Base-by-base conservation (phyloP, 2,329 filamentous ascomycete genomes). In the Penicillium digitatum region DNA sequence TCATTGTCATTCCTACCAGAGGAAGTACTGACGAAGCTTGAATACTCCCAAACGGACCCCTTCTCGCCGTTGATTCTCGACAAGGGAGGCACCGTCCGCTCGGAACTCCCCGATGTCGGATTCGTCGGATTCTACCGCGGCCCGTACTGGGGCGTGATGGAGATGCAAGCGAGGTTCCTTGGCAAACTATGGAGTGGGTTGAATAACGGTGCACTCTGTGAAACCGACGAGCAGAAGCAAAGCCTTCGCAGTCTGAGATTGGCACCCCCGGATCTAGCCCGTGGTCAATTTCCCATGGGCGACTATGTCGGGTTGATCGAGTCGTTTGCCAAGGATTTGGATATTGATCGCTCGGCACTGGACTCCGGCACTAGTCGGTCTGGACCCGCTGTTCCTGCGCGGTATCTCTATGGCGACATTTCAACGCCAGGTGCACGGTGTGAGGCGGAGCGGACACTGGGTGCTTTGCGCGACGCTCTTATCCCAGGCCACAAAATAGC, bases 61-160 rank as follows among this genome's bases (percentile, higher is more conserved):
- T 79, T 81, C 46, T 79, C 86, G n/a, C 85, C 86, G 0, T 69
- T 89, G 1, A 81, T 87, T 0, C 76, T 94, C 0, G 83, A 87
- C 22, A 85, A 87, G 47, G 86, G 89, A 60, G 83, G 82, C 1
- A 86, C 85, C 0, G 77, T 86, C 52, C 82, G 86, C 55, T 79
- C 81, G 0, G 74, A 78, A 0, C 71, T 91, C 0, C 81, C 86
- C 0, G 82, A 81, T 6, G 74, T 94, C 0, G 89, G 88, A 0
- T 92, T 94, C 64, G 86, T 94, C 1, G 90, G 90, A 0, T 90
- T 91, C 72, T 95, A 95, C 67, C 82, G 90, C 57, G 88, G 88
- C 0, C 89, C 89, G 0, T 94, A 90, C 69, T 95, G 90, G 90
- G 87, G 87, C 1, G 85, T 91, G 0, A 90, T 93, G 81, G 89